Evolutionary conservation across 768 basidiomycete species (phyloP).

Genomic region (Trametes villosa): DNA sequence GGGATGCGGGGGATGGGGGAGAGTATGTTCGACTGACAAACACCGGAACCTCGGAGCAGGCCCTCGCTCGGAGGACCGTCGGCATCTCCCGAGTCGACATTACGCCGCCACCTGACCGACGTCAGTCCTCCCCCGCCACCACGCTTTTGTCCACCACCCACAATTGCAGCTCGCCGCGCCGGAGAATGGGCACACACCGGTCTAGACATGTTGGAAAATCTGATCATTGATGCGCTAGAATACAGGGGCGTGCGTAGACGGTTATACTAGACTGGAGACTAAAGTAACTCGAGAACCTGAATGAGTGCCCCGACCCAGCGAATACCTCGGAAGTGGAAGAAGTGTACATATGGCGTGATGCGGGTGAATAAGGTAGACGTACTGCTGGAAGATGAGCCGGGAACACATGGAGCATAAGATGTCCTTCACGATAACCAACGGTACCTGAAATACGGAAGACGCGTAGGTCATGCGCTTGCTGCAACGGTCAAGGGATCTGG

Average conservation of each 20-base stretch:
- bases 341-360: conserved; percentile 5
- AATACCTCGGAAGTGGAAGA: conserved; percentile 9
- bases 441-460: not conserved
- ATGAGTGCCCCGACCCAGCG: conserved; percentile 13
- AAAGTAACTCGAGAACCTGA: conserved; percentile 13
- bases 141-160: not conserved
- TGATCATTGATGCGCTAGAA: conserved; percentile 26
- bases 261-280: conserved; percentile 13
- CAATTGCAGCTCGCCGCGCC: not conserved
- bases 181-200: no score
- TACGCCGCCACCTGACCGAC: conserved; percentile 13
- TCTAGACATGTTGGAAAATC: conserved; percentile 15
- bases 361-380: conserved; percentile 18
- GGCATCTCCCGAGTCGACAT: conserved; percentile 19
- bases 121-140: not conserved
- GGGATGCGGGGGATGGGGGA: conserved; percentile 1
- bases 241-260: conserved; percentile 15
- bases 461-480: conserved; percentile 17
- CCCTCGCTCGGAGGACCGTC: conserved; percentile 9
- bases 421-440: not conserved
- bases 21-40: conserved; percentile 16
- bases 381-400: conserved; percentile 8
- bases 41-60: conserved; percentile 18
- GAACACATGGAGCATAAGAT: not conserved
- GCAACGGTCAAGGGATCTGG: conserved; percentile 17